Base-by-base conservation (phyloP, 306 rosid species). In the Canavalia gladiata region DNA sequence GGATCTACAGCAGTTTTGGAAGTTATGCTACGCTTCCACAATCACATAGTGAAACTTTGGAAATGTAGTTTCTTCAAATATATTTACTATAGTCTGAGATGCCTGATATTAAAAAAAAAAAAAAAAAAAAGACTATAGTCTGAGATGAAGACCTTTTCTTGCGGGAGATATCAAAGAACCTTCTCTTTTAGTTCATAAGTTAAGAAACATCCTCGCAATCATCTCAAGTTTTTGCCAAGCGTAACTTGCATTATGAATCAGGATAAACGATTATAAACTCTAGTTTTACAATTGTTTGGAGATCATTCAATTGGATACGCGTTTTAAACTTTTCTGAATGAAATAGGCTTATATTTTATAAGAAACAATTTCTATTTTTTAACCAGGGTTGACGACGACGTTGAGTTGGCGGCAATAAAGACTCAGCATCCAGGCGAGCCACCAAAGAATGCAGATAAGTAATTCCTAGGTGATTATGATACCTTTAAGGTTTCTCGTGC, bases 401-500 rank as follows among this genome's bases (percentile, higher is more conserved):
- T 18, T 18, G 25, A 18, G 25, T 18, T 18, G 25, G 25, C 25
- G 25, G 25, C 25, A 18, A 18, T 0, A 18, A 18, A 18, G 25
- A 18, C 25, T 18, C 25, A 18, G 25, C 25, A 18, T 18, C 25
- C 25, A 18, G 25, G 25, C 25, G 0, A 18, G 25, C 25, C 41
- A 37, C 2, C 25, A 64, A 6, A 11, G 62, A 10, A 25, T 42
- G 75, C 57, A 68, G 35, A 30, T 42, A 41, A 18, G 6, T 43
- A 28, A 11, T 79, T 72, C 45, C 5, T n/a, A 34, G 39, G 60
- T 5, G 33, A 64, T 64, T 41, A 9, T 13, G 72, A 62, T 35
- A 64, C 42, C 79, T 52, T 63, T 28, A 2, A 51, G 68, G 75
- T 57, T 50, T 47, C 39, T 7, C 11, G 42, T 74, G 70, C 71